phyloP scores from a whole-genome alignment of 352 stramenopile genomes.

The Globisporangium acanthophoron region DNA sequence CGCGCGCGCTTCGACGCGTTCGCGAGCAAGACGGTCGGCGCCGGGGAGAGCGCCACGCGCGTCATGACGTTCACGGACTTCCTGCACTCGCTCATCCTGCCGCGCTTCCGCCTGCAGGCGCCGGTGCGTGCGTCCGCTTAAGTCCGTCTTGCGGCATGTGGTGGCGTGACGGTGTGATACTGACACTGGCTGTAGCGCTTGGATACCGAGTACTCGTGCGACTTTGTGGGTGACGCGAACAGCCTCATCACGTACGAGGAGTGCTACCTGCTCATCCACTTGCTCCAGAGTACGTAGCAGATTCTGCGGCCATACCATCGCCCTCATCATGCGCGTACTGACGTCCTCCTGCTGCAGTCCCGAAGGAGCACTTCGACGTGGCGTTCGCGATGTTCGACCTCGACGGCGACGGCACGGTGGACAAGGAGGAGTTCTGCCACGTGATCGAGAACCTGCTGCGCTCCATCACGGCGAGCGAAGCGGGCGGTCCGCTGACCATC shows the following conservation, averaged over 20 bases:
- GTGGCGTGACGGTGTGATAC: no score
- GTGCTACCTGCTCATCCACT: constrained; percentile 72
- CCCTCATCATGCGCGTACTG: neutral
- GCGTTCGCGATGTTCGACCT: constrained; percentile 81
- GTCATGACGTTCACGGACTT: constrained; percentile 84
- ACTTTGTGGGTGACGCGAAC: constrained; percentile 66
- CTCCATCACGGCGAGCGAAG: constrained; percentile 23
- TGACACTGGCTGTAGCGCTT: constrained; percentile 22
- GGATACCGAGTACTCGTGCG: constrained; percentile 55
- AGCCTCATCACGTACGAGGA: constrained; percentile 79
- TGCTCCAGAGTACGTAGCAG: constrained; percentile 55
- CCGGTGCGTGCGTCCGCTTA: constrained; percentile 17
- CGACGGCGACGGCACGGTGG: constrained; percentile 62
- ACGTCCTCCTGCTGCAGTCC: constrained; percentile 28
- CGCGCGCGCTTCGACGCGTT: constrained; percentile 51
- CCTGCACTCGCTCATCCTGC: constrained; percentile 65
- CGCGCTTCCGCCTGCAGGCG: constrained; percentile 54
- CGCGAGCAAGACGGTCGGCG: constrained; percentile 37
- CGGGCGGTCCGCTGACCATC: constrained; percentile 1
- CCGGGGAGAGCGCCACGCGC: constrained; percentile 17
- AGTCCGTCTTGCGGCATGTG: no score
- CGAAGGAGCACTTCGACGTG: constrained; percentile 70
- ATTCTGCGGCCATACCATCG: no score
- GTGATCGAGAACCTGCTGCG: constrained; percentile 64
- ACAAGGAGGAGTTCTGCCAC: constrained; percentile 69